phyloP scores from a whole-genome alignment of 2,329 filamentous ascomycete species.

The Diaporthe sp. region DNA sequence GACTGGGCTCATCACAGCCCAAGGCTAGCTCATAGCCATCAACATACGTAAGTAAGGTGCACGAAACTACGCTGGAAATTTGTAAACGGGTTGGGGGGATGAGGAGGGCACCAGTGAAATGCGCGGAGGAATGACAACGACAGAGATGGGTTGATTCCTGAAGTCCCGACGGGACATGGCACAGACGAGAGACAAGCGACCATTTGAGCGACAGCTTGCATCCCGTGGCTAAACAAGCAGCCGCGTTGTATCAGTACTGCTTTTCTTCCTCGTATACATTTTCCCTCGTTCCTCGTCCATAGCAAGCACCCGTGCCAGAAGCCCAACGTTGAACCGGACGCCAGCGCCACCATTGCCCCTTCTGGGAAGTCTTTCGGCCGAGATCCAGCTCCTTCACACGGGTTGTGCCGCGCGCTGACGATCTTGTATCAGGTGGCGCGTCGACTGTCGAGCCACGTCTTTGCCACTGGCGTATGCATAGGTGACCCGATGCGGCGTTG shows the following conservation, averaged over 20 bases:
- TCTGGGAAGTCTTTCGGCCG: not conserved
- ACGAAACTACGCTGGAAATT: too few relatives aligned
- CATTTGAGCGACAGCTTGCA: not conserved
- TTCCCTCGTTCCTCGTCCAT: not conserved
- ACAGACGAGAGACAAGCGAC: not conserved
- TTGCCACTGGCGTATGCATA: conserved; percentile 16
- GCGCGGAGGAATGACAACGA: too few relatives aligned
- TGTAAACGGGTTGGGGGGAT: too few relatives aligned
- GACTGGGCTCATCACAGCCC: too few relatives aligned
- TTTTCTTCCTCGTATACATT: not conserved
- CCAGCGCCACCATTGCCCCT: not conserved
- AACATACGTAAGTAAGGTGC: too few relatives aligned
- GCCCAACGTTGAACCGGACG: not conserved
- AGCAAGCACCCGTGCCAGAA: not conserved
- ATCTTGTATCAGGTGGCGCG: not conserved
- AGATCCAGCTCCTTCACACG: not conserved
- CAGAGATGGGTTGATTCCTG: not conserved
- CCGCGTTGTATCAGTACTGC: not conserved
- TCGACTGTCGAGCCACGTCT: not conserved
- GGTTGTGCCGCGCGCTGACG: not conserved
- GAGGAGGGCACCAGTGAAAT: too few relatives aligned
- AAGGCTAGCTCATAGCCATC: too few relatives aligned
- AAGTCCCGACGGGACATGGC: not conserved
- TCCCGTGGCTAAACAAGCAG: not conserved
- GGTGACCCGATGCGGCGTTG: not conserved